Conservation (phyloP, 1,284 basidiomycete species). For the Trichosporon ovoides region DNA sequence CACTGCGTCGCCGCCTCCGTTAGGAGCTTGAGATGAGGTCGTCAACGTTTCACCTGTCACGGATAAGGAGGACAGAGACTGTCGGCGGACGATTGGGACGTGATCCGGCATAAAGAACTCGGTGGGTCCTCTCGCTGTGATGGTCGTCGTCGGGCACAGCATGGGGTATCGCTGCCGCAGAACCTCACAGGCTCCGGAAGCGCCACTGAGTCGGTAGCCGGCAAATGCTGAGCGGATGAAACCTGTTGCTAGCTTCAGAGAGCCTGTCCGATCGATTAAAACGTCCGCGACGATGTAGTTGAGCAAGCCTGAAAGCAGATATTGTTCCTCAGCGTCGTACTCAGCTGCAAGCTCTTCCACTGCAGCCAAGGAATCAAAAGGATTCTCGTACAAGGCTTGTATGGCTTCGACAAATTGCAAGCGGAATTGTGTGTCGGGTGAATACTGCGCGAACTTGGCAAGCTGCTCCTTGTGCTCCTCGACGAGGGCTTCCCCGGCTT, state of each 20-base stretch:
- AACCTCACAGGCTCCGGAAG: conserved; percentile 21
- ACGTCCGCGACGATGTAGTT: conserved; percentile 19
- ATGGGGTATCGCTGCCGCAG: conserved; percentile 17
- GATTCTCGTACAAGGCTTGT: conserved; percentile 1
- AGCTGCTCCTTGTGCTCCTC: conserved; percentile 1
- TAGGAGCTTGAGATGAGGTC: not conserved
- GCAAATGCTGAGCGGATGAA: conserved; percentile 19
- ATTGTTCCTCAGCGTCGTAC: conserved; percentile 14
- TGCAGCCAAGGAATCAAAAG: conserved; percentile 7
- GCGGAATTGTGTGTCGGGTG: conserved; percentile 11
- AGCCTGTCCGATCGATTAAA: conserved; percentile 16
- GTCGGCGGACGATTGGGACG: not conserved
- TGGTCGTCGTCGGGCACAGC: not conserved
- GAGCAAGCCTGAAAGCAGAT: conserved; percentile 23
- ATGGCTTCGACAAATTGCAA: conserved; percentile 10
- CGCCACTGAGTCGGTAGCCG: conserved; percentile 12
- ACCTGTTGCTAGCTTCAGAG: conserved; percentile 16
- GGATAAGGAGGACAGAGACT: conserved; percentile 1
- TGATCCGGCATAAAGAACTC: conserved; percentile 13
- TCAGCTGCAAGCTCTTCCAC: conserved; percentile 21
- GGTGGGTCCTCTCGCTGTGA: conserved; percentile 13
- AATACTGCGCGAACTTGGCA: conserved; percentile 6
- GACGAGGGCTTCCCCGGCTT: conserved; percentile 2
- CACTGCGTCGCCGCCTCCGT: not conserved
- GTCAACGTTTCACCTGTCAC: conserved; percentile 11